Conservation (phyloP, 108 stramenopile genomes). For the Conticribra weissflogii region DNA sequence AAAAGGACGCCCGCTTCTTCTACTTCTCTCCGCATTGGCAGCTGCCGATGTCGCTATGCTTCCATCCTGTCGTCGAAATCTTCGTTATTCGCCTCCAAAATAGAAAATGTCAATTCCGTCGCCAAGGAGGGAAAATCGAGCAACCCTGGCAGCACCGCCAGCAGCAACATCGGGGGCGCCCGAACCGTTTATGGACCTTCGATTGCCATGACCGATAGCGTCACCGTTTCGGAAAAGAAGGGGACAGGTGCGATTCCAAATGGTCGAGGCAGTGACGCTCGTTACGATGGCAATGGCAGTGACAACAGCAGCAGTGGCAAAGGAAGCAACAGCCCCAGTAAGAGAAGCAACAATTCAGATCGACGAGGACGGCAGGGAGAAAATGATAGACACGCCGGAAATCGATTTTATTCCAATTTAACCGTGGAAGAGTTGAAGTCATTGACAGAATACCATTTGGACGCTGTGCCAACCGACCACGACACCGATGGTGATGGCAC, state of each 20-base stretch:
- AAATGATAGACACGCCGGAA: not conserved
- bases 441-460: slow-evolving; percentile 20
- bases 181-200: not conserved
- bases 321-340: not conserved
- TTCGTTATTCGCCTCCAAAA: no score
- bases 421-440: slow-evolving; percentile 15
- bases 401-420: slow-evolving; percentile 6
- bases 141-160: not conserved
- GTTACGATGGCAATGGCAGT: no score
- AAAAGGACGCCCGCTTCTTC: no score
- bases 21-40: no score
- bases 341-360: no score
- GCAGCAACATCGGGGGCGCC: not conserved
- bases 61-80: no score
- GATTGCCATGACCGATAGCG: not conserved
- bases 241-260: not conserved
- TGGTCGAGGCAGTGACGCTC: no score
- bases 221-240: not conserved
- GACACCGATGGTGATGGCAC: slow-evolving; percentile 10
- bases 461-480: not conserved
- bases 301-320: not conserved
- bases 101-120: no score
- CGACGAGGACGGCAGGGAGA: no score
- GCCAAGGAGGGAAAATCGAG: no score
- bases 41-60: no score